phyloP scores from a whole-genome alignment of 2,329 filamentous ascomycete genomes.

The Penicillium sp. region DNA sequence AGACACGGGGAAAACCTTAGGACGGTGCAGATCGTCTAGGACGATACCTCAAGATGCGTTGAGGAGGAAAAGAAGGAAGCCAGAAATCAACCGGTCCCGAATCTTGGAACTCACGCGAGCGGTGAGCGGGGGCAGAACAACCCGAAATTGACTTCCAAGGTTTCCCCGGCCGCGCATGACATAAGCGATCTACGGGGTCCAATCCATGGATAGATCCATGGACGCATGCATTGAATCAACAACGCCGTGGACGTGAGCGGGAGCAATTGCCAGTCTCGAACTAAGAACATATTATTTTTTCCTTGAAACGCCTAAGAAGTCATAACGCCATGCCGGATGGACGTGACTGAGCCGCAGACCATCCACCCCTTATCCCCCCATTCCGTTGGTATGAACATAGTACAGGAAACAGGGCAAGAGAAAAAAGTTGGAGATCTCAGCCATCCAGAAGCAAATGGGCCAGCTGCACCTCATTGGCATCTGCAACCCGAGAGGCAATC shows the following conservation, averaged over 20 bases:
- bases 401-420: not conserved
- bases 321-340: constrained; percentile 14
- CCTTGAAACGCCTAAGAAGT: constrained; percentile 14
- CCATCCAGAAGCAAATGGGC: constrained; percentile 40
- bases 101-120: constrained; percentile 11
- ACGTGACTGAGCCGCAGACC: not conserved
- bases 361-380: too few species aligned
- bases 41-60: not conserved
- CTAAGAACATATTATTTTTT: not conserved
- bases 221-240: too few species aligned
- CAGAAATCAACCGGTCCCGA: not conserved
- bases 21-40: too few species aligned
- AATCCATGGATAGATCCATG: too few species aligned
- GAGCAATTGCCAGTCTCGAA: too few species aligned
- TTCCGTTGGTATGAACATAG: not conserved
- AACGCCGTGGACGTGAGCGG: too few species aligned
- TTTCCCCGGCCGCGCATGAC: constrained; percentile 9
- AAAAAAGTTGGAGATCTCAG: constrained; percentile 9
- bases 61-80: not conserved
- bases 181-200: constrained; percentile 3
- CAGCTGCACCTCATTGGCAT: constrained; percentile 41
- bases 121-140: constrained; percentile 12
- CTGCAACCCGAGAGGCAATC: constrained; percentile 42
- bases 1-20: too few species aligned
- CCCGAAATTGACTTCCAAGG: not conserved